Base-by-base conservation (phyloP, 257 asterid species). In the Jasminum sambac region DNA sequence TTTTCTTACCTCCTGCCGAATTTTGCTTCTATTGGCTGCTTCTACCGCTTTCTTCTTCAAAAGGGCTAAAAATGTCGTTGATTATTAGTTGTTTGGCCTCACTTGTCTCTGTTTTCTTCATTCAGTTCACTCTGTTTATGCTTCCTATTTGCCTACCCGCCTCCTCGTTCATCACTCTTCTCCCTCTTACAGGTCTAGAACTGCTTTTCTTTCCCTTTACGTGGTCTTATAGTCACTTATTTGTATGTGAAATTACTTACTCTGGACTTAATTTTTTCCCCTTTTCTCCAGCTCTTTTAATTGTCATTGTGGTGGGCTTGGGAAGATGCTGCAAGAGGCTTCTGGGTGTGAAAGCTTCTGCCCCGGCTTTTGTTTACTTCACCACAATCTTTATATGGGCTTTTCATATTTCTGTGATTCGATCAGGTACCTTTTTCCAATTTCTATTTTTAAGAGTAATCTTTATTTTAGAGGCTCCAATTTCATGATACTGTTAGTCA, bases 291-390 rank as follows among this genome's bases (percentile, higher is more conserved):
- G 90, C 79, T 17, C 59, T 80, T 26, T 42, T 78, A 71, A 75
- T 80, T 67, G 55, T 82, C 17, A 8, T 50, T 30, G 84, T 78
- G 74, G 63, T 74, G 82, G 88, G 84, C 42, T 48, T 85, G 55
- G 84, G 75, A 67, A 83, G 79, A 72, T 74, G 78, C 72, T 75
- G 82, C 77, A 85, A 83, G 80, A 85, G 52, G 64, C 66, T 80
- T 66, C 68, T 75, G 46, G 88, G 90, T 67, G 86, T 83, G 74
- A 78, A 61, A 76, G 90, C 86, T 41, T 85, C 87, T 52, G 77
- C 90, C 63, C 86, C 86, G 0, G 90, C 86, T 64, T 85, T 78
- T 67, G 90, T 85, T 62, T 71, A 82, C 73, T 74, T 80, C 66
- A 78, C 68, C 82, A 74, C 82, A 76, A 26, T 80, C 8, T 83